These are phyloP conservation scores for Acanthamoeba triangularis DNA, from an alignment of 208 protist species.

Conservation along the genomic window DNA sequence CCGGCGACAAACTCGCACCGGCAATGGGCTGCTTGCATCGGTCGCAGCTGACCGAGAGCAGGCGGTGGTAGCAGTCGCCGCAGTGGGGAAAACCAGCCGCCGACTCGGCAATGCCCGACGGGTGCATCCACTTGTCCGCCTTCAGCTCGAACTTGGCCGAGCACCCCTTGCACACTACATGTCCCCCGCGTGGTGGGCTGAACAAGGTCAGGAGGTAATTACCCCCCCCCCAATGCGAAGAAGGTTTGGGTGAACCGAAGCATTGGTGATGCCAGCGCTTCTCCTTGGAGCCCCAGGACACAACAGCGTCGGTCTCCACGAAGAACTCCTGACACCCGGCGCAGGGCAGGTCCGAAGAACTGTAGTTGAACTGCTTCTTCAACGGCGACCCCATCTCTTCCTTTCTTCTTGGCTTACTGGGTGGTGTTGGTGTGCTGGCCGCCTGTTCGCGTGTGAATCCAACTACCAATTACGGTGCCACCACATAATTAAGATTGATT, in stretches of 20 bases:
- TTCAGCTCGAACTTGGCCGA: constrained; percentile 33
- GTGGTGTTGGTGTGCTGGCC: no score
- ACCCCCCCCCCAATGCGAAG: no score
- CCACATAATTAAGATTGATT: background rate
- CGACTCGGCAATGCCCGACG: constrained; percentile 22
- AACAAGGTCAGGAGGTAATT: background rate
- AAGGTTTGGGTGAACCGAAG: constrained; percentile 24
- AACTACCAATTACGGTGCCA: constrained; percentile 3
- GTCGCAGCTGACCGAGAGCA: background rate
- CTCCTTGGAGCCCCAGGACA: constrained; percentile 35
- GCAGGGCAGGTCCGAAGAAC: background rate
- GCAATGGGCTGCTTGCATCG: background rate
- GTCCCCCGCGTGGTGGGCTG: background rate
- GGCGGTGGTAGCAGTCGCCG: background rate
- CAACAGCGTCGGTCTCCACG: constrained; percentile 16
- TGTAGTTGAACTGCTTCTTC: constrained; percentile 58
- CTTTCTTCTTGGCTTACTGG: background rate
- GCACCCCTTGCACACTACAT: constrained; percentile 11
- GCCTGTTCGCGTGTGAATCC: background rate
- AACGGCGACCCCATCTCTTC: background rate
- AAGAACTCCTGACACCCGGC: constrained; percentile 21
- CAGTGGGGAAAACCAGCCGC: background rate
- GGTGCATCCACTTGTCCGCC: constrained; percentile 25
- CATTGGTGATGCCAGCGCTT: constrained; percentile 26
- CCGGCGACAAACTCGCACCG: background rate